phyloP scores from a whole-genome alignment of 257 asterid species.

The Cynanchum wilfordii region DNA sequence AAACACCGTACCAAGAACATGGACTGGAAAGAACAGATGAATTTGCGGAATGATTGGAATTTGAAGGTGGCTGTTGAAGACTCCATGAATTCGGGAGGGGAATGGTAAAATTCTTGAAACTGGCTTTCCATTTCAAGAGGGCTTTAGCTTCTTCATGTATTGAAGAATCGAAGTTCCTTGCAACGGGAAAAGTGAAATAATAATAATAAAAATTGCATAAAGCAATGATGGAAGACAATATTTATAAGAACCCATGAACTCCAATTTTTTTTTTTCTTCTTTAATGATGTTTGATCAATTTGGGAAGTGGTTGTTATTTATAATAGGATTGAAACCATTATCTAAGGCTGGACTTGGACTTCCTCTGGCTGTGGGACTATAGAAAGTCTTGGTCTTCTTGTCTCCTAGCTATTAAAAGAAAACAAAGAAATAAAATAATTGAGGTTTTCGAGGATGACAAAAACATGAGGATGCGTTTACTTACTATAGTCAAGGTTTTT shows the following conservation, averaged over 20 bases:
- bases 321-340: background rate
- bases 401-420: too few species aligned
- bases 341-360: background rate
- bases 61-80: background rate
- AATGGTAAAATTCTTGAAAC: background rate
- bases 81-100: slow-evolving; percentile 21
- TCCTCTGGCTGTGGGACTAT: too few species aligned
- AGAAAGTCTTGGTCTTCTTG: too few species aligned
- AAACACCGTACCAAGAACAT: slow-evolving; percentile 25
- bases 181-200: background rate
- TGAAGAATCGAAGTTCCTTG: background rate
- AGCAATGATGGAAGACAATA: background rate
- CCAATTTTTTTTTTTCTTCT: background rate
- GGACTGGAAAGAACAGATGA: background rate
- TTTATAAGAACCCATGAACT: background rate
- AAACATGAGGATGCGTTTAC: too few species aligned
- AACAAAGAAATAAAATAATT: too few species aligned
- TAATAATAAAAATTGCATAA: background rate
- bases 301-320: background rate
- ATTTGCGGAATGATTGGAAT: slow-evolving; percentile 3
- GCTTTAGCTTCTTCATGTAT: slow-evolving; percentile 15
- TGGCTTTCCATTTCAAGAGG: slow-evolving; percentile 22
- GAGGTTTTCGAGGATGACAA: too few species aligned
- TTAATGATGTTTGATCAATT: background rate
- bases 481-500: too few species aligned